Evolutionary conservation across 1,284 basidiomycete species (phyloP).

Genomic region (Ganoderma sinense): DNA sequence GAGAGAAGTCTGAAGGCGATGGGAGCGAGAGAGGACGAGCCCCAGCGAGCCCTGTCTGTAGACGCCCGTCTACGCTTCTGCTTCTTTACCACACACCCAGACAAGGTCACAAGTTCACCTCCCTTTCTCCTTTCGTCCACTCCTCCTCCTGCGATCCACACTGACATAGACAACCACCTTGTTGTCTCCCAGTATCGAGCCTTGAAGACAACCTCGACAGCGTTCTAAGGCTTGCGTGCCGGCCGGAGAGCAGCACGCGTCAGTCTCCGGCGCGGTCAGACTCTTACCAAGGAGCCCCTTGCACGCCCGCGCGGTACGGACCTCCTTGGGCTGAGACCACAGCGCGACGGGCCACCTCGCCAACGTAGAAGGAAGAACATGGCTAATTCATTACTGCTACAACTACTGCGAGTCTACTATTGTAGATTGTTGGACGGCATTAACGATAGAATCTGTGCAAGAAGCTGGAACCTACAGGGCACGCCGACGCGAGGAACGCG

Average conservation of each 20-base stretch:
- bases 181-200: not conserved
- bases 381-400: conserved; percentile 1
- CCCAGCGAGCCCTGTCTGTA: conserved; percentile 22
- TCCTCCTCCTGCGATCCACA: not conserved
- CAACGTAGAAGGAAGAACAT: not conserved
- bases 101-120: not conserved
- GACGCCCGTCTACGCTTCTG: conserved; percentile 18
- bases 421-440: not conserved
- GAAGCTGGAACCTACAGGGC: not conserved
- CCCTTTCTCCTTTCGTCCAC: conserved; percentile 1
- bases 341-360: not conserved
- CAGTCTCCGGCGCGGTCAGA: not conserved
- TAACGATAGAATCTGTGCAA: conserved; percentile 2
- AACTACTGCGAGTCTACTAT: not conserved
- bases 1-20: conserved; percentile 10
- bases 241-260: not conserved
- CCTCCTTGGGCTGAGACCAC: not conserved
- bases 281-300: not conserved
- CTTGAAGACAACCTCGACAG: not conserved
- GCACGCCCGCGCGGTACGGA: not conserved
- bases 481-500: not conserved
- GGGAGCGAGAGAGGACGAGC: conserved; percentile 20
- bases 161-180: not conserved
- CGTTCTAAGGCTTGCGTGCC: not conserved
- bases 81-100: conserved; percentile 10